Evolutionary conservation across 495 filamentous ascomycete species (phyloP).

Genomic region (Aspergillus egyptiacus): DNA sequence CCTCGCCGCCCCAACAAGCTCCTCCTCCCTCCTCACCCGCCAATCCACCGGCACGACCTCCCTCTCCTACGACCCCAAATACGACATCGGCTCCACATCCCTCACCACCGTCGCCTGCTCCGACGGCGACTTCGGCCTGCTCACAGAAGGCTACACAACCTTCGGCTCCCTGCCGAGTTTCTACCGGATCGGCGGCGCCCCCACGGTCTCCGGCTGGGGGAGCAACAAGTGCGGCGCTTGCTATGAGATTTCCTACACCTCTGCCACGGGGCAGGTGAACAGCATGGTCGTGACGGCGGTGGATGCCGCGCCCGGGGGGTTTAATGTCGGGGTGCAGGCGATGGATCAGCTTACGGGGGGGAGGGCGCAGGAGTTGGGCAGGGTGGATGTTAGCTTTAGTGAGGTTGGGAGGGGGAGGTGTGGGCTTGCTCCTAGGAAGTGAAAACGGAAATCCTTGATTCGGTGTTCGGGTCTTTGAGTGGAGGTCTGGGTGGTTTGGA

Average conservation of each 20-base stretch:
- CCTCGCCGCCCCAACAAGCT: conserved; percentile 7
- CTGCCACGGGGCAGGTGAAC: conserved; percentile 11
- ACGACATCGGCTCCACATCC: conserved; percentile 35
- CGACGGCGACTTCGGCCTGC: conserved; percentile 52
- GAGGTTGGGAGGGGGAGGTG: not conserved
- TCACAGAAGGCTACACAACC: conserved; percentile 56
- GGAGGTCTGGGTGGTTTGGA: too few species aligned
- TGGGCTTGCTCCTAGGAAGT: not conserved
- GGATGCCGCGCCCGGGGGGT: conserved; percentile 53
- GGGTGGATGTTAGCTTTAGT: not conserved
- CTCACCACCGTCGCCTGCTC: conserved; percentile 57
- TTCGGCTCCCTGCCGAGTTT: conserved; percentile 51
- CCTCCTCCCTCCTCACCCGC: not conserved
- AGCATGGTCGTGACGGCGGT: conserved; percentile 63
- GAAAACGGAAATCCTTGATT: too few species aligned
- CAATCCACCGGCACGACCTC: conserved; percentile 17
- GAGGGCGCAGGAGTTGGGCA: conserved; percentile 31
- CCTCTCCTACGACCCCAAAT: conserved; percentile 35
- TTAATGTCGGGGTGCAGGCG: conserved; percentile 59
- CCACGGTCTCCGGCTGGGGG: conserved; percentile 56
- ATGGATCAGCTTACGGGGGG: conserved; percentile 61
- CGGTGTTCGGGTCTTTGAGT: too few species aligned
- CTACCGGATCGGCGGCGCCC: conserved; percentile 57
- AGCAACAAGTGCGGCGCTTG: conserved; percentile 60
- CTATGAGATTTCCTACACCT: conserved; percentile 52